Evolutionary conservation across 805 yeast genomes (phyloP), one percentile per base, ranked within the genome.

Genomic region (Torulaspora gathmanii): DNA sequence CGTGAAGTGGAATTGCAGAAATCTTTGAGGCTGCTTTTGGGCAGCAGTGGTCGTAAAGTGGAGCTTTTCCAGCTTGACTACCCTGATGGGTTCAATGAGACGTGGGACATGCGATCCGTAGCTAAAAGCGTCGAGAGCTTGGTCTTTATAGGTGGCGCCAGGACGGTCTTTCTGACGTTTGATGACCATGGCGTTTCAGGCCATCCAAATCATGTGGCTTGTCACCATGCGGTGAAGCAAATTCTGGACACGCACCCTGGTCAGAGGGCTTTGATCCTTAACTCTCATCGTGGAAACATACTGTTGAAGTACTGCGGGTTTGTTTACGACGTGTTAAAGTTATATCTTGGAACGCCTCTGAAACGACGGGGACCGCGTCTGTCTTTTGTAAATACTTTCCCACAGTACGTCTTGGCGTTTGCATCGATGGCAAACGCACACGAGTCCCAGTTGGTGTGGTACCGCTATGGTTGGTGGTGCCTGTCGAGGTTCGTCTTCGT

Each of bases 371-470:
- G 20, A 4, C 5, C 38, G 19, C 26, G 19, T 3, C 34, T 40
- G 31, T 69, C 68, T 70, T 69, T 65, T 45, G 65, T 74, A 33
- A 69, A 37, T 51, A 57, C 57, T 10, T 69, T 29, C 56, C 62
- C 49, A 26, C 61, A 57, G 36, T 62, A 64, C 37, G 46, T 68
- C 1, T 44, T 69, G 11, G 58, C 75, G 4, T 71, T 81, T 44
- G 74, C 83, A 0, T 85, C 95, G 3, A 88, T 91, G 96, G 68
- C 82, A 2, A 73, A 73, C 52, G 95, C 85, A 2, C 98, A 93
- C 66, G 72, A 73, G 50, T 80, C 95, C 1, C 99, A 93, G 64
- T 86, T 93, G 86, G 90, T 84, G 7, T 91, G 97, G 97, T 93
- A 83, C 64, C 74, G 99, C 53, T 86, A 85, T 70, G 82, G 88